Conservation (phyloP, 495 filamentous ascomycete genomes). For the Podospora anserina region DNA sequence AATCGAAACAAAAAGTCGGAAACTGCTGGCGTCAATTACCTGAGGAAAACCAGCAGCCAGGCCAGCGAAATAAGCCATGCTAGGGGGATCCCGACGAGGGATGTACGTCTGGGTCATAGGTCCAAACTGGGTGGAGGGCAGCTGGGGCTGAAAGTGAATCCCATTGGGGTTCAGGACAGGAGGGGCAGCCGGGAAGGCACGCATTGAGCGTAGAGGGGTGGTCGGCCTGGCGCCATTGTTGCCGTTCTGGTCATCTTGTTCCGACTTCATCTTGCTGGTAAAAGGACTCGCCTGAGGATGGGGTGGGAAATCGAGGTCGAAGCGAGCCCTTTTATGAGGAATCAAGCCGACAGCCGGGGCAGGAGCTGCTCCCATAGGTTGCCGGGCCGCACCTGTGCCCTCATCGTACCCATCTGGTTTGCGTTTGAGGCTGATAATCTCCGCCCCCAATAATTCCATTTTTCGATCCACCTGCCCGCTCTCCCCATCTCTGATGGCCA, state of each 20-base stretch:
- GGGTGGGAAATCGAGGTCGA: no score
- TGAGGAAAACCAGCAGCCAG: neutral
- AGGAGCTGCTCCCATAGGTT: no score
- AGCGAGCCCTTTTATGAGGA: no score
- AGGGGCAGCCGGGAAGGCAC: constrained; percentile 8
- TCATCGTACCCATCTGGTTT: no score
- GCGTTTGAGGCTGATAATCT: no score
- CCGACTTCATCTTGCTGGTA: neutral
- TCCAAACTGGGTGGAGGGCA: constrained; percentile 45
- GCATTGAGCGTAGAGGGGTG: constrained; percentile 14
- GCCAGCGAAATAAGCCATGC: neutral
- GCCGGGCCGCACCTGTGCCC: no score
- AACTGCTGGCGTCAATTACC: neutral
- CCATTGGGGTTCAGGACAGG: constrained; percentile 21
- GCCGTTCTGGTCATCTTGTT: neutral
- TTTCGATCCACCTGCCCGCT: no score
- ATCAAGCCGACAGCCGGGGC: no score
- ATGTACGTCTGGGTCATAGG: constrained; percentile 44
- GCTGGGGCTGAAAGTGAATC: constrained; percentile 47
- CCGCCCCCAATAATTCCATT: no score
- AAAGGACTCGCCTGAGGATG: no score
- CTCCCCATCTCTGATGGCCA: no score
- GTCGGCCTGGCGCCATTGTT: constrained; percentile 3
- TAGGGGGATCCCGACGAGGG: constrained; percentile 38
- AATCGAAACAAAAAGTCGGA: neutral